Evolutionary conservation across 495 filamentous ascomycete species (phyloP).

Genomic region (Penicillium goetzii): DNA sequence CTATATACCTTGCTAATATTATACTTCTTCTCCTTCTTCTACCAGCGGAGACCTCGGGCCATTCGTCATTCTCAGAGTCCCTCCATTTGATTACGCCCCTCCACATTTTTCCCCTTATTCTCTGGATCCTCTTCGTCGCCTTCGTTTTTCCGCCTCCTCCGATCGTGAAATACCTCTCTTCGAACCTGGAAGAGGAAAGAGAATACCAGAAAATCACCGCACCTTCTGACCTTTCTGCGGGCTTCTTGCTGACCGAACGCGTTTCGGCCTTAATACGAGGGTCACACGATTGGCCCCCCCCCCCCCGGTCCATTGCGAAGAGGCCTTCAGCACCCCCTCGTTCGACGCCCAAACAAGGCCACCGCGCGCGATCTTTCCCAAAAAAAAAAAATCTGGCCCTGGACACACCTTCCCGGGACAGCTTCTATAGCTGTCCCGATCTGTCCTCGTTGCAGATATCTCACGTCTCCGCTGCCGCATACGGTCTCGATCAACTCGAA

Average conservation of each 20-base stretch:
- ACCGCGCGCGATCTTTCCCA: conserved; percentile 29
- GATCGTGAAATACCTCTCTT: background rate
- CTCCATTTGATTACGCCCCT: background rate
- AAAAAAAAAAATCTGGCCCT: conserved; percentile 49
- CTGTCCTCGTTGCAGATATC: conserved; percentile 52
- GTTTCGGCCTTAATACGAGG: conserved; percentile 27
- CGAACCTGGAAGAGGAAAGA: background rate
- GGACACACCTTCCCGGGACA: conserved; percentile 50
- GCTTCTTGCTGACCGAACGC: background rate
- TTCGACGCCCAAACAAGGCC: conserved; percentile 26
- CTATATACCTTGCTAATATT: too few species aligned
- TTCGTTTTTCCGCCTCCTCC: background rate
- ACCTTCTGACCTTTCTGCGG: background rate
- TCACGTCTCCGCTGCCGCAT: conserved; percentile 33
- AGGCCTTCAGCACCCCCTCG: conserved; percentile 21
- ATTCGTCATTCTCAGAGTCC: background rate
- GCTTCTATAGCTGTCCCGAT: conserved; percentile 57
- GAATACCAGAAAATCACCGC: background rate
- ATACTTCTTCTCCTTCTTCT: background rate
- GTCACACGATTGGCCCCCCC: conserved; percentile 24
- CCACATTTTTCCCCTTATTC: background rate
- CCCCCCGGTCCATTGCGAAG: conserved; percentile 21
- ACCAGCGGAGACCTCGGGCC: background rate
- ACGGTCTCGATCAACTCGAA: conserved; percentile 33
- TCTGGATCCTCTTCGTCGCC: background rate